Evolutionary conservation across 495 filamentous ascomycete species (phyloP).

Genomic region (Pseudoneurospora amorphoporcata): DNA sequence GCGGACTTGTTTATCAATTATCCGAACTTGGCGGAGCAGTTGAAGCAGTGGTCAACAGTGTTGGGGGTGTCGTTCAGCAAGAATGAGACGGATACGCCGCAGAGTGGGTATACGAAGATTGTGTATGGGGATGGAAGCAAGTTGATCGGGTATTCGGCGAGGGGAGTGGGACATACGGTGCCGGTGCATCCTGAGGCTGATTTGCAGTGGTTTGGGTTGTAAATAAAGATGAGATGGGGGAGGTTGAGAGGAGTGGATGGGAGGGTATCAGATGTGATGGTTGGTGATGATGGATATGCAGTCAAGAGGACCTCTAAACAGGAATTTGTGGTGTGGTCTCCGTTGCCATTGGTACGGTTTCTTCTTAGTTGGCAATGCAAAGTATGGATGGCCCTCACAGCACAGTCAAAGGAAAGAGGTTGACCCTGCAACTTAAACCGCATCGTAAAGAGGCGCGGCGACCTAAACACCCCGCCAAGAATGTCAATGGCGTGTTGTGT

Average conservation of each 20-base stretch:
- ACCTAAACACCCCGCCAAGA: background rate
- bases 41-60: conserved; percentile 33
- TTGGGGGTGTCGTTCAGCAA: conserved; percentile 19
- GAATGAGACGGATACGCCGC: conserved; percentile 25
- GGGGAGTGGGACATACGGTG: conserved; percentile 40
- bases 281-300: background rate
- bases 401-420: background rate
- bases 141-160: conserved; percentile 32
- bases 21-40: conserved; percentile 33
- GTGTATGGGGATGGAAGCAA: conserved; percentile 33
- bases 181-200: conserved; percentile 27
- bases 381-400: background rate
- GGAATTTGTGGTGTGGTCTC: background rate
- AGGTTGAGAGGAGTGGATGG: background rate
- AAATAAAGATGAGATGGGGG: background rate
- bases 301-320: background rate
- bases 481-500: background rate
- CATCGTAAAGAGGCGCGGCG: background rate
- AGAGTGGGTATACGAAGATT: conserved; percentile 29
- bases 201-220: conserved; percentile 34
- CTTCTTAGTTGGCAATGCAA: background rate
- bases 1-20: conserved; percentile 25
- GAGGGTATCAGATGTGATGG: background rate
- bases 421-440: background rate
- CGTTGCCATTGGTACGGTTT: background rate